phyloP scores from a whole-genome alignment of 345 rosid genomes.

The Camelina laxa region DNA sequence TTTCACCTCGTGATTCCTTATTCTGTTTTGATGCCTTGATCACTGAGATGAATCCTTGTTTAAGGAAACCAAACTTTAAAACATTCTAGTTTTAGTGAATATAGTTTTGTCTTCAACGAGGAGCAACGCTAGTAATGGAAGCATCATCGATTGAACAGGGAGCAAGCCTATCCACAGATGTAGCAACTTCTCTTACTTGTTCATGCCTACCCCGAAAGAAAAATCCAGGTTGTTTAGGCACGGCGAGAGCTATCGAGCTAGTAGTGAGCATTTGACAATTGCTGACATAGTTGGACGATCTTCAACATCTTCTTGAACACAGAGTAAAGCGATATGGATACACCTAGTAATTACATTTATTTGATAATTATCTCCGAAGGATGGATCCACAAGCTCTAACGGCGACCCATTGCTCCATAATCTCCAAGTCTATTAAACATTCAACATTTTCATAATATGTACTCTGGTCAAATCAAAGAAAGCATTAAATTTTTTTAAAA shows the following conservation, averaged over 20 bases:
- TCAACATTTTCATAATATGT: no score
- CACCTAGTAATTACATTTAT: constrained; percentile 40
- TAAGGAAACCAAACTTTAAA: no score
- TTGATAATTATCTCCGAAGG: constrained; percentile 31
- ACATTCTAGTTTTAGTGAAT: background rate
- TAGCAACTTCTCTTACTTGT: background rate
- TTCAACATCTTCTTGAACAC: constrained; percentile 59
- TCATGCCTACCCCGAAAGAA: constrained; percentile 17
- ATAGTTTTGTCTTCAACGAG: constrained; percentile 39
- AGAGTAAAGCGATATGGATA: constrained; percentile 48
- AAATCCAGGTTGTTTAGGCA: constrained; percentile 15
- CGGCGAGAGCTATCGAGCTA: background rate
- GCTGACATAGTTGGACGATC: constrained; percentile 56
- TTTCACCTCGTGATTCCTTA: no score
- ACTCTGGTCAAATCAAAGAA: background rate
- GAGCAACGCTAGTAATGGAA: constrained; percentile 46
- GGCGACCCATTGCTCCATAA: constrained; percentile 53
- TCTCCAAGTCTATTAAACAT: constrained; percentile 53
- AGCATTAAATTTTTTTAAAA: background rate
- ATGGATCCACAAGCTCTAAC: constrained; percentile 51
- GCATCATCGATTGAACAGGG: constrained; percentile 42
- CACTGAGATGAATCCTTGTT: no score
- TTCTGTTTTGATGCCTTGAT: no score
- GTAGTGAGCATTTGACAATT: constrained; percentile 40
- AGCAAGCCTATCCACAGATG: no score